A percentile compares a stretch with the other conserved stretches of the same genome.
Evolutionary conservation across 73 alveolate species (phyloP).

Genomic region (Tetrahymena elliotti): DNA sequence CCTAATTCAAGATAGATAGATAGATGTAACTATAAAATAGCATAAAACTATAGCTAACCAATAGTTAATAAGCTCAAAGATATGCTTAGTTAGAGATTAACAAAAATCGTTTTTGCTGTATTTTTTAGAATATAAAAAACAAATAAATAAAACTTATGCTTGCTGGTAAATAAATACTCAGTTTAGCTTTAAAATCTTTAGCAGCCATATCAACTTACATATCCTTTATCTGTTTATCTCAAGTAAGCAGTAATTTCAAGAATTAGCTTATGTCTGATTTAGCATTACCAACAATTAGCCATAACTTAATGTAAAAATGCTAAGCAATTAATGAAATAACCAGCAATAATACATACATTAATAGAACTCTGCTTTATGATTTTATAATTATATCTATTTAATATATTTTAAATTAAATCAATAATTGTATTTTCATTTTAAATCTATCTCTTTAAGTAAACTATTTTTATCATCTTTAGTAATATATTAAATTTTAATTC

Average conservation of each 20-base stretch:
- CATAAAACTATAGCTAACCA: background rate
- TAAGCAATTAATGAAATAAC: no score
- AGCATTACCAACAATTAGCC: no score
- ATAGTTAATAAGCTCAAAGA: background rate
- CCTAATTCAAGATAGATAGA: no score
- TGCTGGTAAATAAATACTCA: no score
- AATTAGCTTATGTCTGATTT: no score
- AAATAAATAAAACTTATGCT: background rate
- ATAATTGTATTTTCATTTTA: background rate
- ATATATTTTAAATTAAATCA: background rate
- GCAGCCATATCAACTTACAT: no score
- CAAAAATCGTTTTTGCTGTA: background rate
- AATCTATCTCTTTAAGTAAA: background rate
- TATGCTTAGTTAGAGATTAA: background rate
- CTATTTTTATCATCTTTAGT: background rate
- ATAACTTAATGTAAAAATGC: no score
- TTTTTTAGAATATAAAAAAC: background rate
- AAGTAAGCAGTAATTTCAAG: no score
- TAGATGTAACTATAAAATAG: background rate
- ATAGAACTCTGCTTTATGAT: no score
- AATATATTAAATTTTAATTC: background rate
- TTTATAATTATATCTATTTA: background rate
- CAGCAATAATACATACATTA: no score
- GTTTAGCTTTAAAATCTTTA: background rate
- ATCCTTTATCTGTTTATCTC: no score